phyloP scores from a whole-genome alignment of 306 rosid genomes.

The Casuarina equisetifolia region DNA sequence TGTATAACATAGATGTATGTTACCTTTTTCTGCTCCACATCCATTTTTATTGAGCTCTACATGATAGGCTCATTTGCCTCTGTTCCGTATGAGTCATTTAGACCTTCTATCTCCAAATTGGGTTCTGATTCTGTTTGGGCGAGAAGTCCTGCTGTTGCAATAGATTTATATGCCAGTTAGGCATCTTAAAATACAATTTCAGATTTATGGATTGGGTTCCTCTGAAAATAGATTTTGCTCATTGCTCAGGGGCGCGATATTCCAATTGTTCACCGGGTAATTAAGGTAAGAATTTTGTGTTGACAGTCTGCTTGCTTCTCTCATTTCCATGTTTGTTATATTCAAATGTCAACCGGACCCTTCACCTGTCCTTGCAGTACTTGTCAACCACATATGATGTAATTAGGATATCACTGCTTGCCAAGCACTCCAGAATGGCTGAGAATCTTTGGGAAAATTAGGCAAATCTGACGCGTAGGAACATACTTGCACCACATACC shows the following conservation, averaged over 20 bases:
- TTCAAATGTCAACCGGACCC: slow-evolving; percentile 1
- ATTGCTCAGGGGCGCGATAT: slow-evolving; percentile 61
- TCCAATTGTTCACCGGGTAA: slow-evolving; percentile 85
- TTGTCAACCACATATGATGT: not conserved
- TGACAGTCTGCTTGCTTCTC: slow-evolving; percentile 12
- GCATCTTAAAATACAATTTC: not conserved
- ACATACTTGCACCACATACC: not conserved
- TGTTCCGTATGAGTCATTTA: not conserved
- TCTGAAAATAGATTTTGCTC: slow-evolving; percentile 7
- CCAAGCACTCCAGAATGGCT: not conserved
- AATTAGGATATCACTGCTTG: not conserved
- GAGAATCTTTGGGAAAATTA: not conserved
- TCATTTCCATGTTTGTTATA: not conserved
- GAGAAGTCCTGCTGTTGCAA: not conserved
- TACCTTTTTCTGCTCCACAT: not conserved
- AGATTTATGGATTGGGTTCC: not conserved
- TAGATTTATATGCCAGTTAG: not conserved
- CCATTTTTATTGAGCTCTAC: not conserved
- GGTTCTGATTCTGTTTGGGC: not conserved
- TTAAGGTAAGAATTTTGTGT: slow-evolving; percentile 46
- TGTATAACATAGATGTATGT: slow-evolving; percentile 57
- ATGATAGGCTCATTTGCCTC: not conserved
- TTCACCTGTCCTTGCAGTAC: not conserved
- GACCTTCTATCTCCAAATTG: not conserved
- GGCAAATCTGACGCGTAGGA: not conserved